Conservation (phyloP, 2,329 filamentous ascomycete genomes). For the Biscogniauxia mediterranea region DNA sequence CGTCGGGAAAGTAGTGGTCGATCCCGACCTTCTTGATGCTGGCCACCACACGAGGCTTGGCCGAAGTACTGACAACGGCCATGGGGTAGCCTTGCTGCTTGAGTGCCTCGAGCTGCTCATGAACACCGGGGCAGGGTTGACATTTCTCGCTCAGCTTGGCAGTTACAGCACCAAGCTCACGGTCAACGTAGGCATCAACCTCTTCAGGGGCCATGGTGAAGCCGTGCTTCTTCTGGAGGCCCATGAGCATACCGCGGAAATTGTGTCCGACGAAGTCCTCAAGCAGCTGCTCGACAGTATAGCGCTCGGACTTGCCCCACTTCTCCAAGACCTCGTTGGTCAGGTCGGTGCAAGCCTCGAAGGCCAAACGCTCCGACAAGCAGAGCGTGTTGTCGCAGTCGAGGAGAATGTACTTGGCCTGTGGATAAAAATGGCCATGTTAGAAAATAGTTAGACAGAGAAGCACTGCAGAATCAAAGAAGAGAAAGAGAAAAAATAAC, state of each 20-base stretch:
- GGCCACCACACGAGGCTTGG: constrained; percentile 65
- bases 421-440: constrained; percentile 12
- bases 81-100: constrained; percentile 59
- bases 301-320: constrained; percentile 58
- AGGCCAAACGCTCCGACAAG: constrained; percentile 71
- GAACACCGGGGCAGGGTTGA: constrained; percentile 58
- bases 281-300: constrained; percentile 67
- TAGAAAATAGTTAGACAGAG: constrained; percentile 7
- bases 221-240: constrained; percentile 65
- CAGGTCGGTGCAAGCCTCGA: constrained; percentile 72
- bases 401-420: constrained; percentile 62
- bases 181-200: constrained; percentile 62
- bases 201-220: constrained; percentile 62
- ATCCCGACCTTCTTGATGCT: constrained; percentile 67
- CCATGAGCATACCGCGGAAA: constrained; percentile 73
- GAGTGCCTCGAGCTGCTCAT: constrained; percentile 58
- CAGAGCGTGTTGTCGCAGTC: constrained; percentile 74
- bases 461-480: background rate
- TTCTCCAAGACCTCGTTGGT: constrained; percentile 71
- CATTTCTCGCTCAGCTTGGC: constrained; percentile 63
- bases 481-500: background rate
- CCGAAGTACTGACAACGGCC: constrained; percentile 69
- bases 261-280: constrained; percentile 75
- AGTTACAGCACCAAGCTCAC: constrained; percentile 69
- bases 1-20: constrained; percentile 64